phyloP scores from a whole-genome alignment of 1,284 basidiomycete genomes.

The Ceratobasidium sp. region DNA sequence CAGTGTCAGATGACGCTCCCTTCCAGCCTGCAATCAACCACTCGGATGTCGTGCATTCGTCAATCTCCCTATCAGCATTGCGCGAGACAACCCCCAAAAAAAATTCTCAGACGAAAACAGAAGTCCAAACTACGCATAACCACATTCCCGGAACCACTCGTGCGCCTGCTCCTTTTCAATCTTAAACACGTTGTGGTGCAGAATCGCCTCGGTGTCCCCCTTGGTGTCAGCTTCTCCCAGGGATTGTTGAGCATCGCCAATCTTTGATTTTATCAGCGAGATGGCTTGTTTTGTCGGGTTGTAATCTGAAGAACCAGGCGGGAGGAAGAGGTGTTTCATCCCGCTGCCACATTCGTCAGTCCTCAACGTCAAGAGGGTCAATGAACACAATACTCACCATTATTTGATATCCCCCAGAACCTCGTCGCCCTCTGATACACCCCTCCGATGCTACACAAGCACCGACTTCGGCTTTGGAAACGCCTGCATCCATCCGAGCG shows the following conservation, averaged over 20 bases:
- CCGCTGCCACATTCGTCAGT: slow-evolving; percentile 1
- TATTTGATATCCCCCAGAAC: neutral
- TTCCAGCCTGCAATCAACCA: neutral
- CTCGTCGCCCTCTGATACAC: neutral
- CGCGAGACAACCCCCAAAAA: neutral
- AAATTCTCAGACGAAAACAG: neutral
- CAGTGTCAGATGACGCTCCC: slow-evolving; percentile 14
- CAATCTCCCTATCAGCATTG: neutral
- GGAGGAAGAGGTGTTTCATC: slow-evolving; percentile 15
- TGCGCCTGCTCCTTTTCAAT: slow-evolving; percentile 13
- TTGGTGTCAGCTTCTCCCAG: slow-evolving; percentile 12
- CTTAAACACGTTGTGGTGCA: slow-evolving; percentile 15
- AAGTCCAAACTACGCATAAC: slow-evolving; percentile 1
- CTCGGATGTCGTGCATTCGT: neutral
- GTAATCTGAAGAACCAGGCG: slow-evolving; percentile 17
- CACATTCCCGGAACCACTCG: slow-evolving; percentile 19
- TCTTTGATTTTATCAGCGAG: neutral
- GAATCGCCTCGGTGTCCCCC: neutral
- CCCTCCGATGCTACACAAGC: neutral
- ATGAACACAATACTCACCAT: neutral
- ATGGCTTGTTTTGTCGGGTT: slow-evolving; percentile 23
- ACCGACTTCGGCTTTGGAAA: neutral
- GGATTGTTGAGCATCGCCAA: neutral
- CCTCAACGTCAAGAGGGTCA: neutral
- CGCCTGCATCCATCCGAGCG: slow-evolving; percentile 1